Conservation (phyloP, 257 asterid genomes). For the Haberlea rhodopensis region DNA sequence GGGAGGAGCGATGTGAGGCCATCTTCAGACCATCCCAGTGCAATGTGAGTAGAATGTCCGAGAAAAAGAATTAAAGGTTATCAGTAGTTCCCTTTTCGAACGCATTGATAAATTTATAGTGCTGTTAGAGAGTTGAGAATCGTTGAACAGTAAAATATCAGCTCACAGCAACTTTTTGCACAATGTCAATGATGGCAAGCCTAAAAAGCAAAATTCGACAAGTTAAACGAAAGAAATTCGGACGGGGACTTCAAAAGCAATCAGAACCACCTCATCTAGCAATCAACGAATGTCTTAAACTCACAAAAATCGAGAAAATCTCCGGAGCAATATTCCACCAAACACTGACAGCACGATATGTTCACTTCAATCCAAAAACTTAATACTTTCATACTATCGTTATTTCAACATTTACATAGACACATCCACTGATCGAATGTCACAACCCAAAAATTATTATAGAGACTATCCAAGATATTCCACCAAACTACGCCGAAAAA, state of each 20-base stretch:
- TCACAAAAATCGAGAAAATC: neutral
- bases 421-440: neutral
- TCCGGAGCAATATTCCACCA: neutral
- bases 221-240: neutral
- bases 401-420: neutral
- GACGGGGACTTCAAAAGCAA: neutral
- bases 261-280: neutral
- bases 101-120: neutral
- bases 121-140: neutral
- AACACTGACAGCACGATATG: neutral
- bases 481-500: neutral
- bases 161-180: neutral
- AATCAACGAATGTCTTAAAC: neutral
- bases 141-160: neutral
- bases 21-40: conserved; percentile 39
- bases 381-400: neutral
- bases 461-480: neutral
- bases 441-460: neutral
- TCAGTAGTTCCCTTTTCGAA: neutral
- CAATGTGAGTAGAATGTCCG: neutral
- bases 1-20: conserved; percentile 71
- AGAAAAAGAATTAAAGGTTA: neutral
- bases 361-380: neutral
- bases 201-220: neutral
- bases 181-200: no score